These are phyloP conservation scores for Termitomyces sp. DNA, from an alignment of 1,284 basidiomycete species.

Conservation along the genomic window DNA sequence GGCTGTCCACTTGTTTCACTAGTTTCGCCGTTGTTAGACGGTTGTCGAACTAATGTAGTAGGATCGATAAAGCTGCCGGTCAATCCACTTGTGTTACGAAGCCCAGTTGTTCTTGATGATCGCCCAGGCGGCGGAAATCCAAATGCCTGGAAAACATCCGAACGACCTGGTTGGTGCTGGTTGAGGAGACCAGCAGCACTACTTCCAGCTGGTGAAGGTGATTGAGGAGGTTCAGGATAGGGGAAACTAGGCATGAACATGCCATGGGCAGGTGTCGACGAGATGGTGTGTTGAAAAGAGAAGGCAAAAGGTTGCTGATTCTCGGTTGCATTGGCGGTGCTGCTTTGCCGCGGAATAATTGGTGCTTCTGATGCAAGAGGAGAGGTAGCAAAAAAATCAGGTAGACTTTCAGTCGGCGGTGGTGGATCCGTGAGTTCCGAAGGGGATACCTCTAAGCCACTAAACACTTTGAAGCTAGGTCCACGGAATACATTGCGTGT, in stretches of 20 bases:
- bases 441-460: slow-evolving; percentile 33
- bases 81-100: slow-evolving; percentile 17
- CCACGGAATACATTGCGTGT: slow-evolving; percentile 20
- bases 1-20: background rate
- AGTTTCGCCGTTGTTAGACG: slow-evolving; percentile 9
- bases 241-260: slow-evolving; percentile 49
- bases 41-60: slow-evolving; percentile 28
- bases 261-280: slow-evolving; percentile 46
- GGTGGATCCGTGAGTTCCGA: slow-evolving; percentile 34
- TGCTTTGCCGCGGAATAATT: slow-evolving; percentile 6
- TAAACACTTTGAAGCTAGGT: slow-evolving; percentile 40
- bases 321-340: slow-evolving; percentile 44
- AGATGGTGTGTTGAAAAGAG: slow-evolving; percentile 43
- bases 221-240: slow-evolving; percentile 63
- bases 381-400: slow-evolving; percentile 44
- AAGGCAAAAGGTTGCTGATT: slow-evolving; percentile 52
- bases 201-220: slow-evolving; percentile 55
- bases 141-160: slow-evolving; percentile 41
- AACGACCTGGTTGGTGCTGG: slow-evolving; percentile 28
- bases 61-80: slow-evolving; percentile 34
- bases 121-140: slow-evolving; percentile 38
- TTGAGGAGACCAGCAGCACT: slow-evolving; percentile 22
- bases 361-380: slow-evolving; percentile 24
- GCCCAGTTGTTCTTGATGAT: slow-evolving; percentile 26
- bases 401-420: slow-evolving; percentile 46